Evolutionary conservation across 441 rosid species (phyloP), one percentile per base, ranked within the genome.

Genomic region (Populus hybrid): DNA sequence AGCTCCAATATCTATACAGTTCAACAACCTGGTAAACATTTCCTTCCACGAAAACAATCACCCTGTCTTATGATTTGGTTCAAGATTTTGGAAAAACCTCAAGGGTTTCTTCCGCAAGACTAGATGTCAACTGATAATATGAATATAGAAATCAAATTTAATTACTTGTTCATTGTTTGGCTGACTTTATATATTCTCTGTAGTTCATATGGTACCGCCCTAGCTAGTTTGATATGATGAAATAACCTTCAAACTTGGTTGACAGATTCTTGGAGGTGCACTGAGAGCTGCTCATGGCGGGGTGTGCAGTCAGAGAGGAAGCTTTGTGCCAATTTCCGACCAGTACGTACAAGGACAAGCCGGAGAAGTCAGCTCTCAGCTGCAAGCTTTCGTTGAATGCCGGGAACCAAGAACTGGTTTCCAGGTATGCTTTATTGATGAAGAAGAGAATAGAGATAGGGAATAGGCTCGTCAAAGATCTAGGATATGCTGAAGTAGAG

Each of bases 221-320:
- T 32, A 32, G 34, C n/a, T 8, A 54, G 61, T 67, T 67, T 23
- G 69, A 26, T 1, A 0, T 16, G 70, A 67, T 6, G 70, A 28
- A 36, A 30, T 11, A 6, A 16, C 12, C 4, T 42, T 20, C 26
- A 2, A 36, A 9, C 38, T 77, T 12, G 46, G 40, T 67, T 40
- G 72, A 67, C 90, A 93, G 99, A 95, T 88, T 95, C 99, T 95
- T 11, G 98, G 99, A 85, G 98, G 93, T 76, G 97, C 99, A 46
- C 77, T 93, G 76, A 91, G 98, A 77, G 99, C 97, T 21, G 97
- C 97, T 6, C 98, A 95, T 40, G 97, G 98, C 69, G 93, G 95
- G 97, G 40, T 95, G 77, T 95, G 99, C 91, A 86, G 73, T 84
- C 86, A 83, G 70, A 87, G 86, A 61, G 97, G 94, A 69, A 87